A percentile compares a stretch with the other conserved stretches of the same genome.
Conservation (phyloP, 2,329 filamentous ascomycete genomes). For the Alternaria ethzedia region DNA sequence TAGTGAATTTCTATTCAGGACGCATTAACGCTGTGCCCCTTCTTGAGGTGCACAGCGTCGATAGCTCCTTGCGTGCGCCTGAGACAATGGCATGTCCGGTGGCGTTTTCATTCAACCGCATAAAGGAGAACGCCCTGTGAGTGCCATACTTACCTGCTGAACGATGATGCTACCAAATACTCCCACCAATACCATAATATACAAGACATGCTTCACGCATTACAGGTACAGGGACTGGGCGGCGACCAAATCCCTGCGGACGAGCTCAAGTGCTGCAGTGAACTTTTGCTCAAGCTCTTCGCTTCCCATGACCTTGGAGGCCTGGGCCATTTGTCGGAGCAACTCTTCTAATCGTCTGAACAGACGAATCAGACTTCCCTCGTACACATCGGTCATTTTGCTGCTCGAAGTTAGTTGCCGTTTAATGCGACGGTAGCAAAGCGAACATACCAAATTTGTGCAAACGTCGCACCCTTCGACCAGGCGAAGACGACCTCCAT, state of each 20-base stretch:
- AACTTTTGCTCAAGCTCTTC: conserved; percentile 94
- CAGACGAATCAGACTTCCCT: conserved; percentile 92
- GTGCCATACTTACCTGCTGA: conserved; percentile 21
- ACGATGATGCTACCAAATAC: conserved; percentile 20
- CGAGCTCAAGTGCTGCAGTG: conserved; percentile 81
- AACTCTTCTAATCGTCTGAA: conserved; percentile 96
- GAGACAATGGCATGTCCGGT: conserved; percentile 23
- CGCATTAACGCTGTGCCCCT: conserved; percentile 20
- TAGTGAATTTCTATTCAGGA: conserved; percentile 41
- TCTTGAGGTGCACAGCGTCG: conserved; percentile 17
- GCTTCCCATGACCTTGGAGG: conserved; percentile 96
- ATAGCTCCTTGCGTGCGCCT: conserved; percentile 25
- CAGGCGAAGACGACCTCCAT: conserved; percentile 97
- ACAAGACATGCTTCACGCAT: conserved; percentile 20
- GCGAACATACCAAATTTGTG: conserved; percentile 85
- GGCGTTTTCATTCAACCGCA: conserved; percentile 18
- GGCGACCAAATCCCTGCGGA: conserved; percentile 91
- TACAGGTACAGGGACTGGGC: conserved; percentile 87
- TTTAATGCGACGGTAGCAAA: neutral
- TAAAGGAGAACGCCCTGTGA: conserved; percentile 23
- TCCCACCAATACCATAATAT: conserved; percentile 18
- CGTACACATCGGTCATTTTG: conserved; percentile 99
- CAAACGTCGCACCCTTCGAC: conserved; percentile 88
- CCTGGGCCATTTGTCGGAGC: conserved; percentile 92
- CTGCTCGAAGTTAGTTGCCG: conserved; percentile 53